Percentiles rank a stretch among this genome's conserved stretches.
phyloP scores from a whole-genome alignment of 371 early-diverging fungal species.

The Zancudomyces culisetae region DNA sequence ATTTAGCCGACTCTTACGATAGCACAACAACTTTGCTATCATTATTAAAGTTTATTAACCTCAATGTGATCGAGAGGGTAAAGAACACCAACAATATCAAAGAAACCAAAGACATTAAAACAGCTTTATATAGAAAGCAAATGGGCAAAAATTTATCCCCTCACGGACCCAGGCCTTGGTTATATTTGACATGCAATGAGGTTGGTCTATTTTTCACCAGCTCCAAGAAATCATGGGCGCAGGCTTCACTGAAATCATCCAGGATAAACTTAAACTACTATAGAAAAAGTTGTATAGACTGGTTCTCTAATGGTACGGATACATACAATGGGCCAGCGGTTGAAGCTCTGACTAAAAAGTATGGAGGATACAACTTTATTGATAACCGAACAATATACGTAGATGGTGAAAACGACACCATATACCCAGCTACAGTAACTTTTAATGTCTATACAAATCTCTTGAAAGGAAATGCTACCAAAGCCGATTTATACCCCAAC shows the following conservation, averaged over 20 bases:
- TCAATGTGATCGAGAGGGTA: not conserved
- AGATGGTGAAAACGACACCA: not conserved
- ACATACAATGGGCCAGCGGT: not conserved
- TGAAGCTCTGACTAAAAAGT: not conserved
- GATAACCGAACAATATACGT: conserved; percentile 1
- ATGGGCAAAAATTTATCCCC: not conserved
- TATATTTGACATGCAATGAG: conserved; percentile 2
- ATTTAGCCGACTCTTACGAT: not conserved
- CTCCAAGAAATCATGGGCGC: not conserved
- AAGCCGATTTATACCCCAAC: not conserved
- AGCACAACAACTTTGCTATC: not conserved
- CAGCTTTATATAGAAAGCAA: too few species aligned
- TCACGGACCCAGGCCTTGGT: not conserved
- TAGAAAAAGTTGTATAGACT: not conserved
- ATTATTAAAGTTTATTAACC: not conserved
- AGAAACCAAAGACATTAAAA: not conserved
- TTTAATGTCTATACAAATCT: not conserved
- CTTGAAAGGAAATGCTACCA: not conserved
- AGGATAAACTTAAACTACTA: not conserved
- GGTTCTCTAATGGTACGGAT: not conserved
- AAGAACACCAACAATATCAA: not conserved
- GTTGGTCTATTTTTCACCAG: not conserved
- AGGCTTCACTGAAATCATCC: not conserved
- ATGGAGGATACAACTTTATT: not conserved
- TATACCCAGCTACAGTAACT: not conserved